Percentiles rank a stretch among this genome's conserved stretches.
Evolutionary conservation across 2,329 filamentous ascomycete genomes (phyloP).

Genomic region (Neofusicoccum laricinum): DNA sequence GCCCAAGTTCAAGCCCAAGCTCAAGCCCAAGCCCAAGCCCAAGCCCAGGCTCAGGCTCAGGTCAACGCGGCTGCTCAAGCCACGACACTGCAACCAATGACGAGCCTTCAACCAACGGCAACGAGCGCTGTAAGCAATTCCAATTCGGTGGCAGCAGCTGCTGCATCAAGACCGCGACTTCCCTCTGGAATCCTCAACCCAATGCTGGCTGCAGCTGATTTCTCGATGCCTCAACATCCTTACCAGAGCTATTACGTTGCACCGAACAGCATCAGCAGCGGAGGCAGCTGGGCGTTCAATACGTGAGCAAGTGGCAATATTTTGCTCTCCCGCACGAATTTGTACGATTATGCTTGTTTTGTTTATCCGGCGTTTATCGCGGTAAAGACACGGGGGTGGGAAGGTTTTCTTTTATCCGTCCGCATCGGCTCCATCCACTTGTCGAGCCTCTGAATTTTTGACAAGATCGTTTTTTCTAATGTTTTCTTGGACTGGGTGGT

Average conservation of each 20-base stretch:
- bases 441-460: no score
- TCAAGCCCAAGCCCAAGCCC: neutral
- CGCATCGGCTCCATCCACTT: no score
- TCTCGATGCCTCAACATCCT: slow-evolving; percentile 73
- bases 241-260: slow-evolving; percentile 80
- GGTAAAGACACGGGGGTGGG: no score
- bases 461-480: no score
- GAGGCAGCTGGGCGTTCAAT: slow-evolving; percentile 7
- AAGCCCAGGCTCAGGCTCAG: neutral
- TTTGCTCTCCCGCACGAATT: no score
- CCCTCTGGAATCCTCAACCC: slow-evolving; percentile 64
- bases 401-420: no score
- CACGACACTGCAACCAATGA: slow-evolving; percentile 11
- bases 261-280: slow-evolving; percentile 50
- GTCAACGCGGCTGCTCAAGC: slow-evolving; percentile 2
- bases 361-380: no score
- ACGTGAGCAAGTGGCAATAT: neutral
- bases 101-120: neutral
- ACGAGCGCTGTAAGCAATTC: neutral
- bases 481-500: no score
- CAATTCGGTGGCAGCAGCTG: slow-evolving; percentile 22
- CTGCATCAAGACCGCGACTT: slow-evolving; percentile 28
- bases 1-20: neutral
- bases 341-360: no score
- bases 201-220: slow-evolving; percentile 68